Evolutionary conservation across 1,284 basidiomycete species (phyloP).

Genomic region (Chondrostereum purpureum): DNA sequence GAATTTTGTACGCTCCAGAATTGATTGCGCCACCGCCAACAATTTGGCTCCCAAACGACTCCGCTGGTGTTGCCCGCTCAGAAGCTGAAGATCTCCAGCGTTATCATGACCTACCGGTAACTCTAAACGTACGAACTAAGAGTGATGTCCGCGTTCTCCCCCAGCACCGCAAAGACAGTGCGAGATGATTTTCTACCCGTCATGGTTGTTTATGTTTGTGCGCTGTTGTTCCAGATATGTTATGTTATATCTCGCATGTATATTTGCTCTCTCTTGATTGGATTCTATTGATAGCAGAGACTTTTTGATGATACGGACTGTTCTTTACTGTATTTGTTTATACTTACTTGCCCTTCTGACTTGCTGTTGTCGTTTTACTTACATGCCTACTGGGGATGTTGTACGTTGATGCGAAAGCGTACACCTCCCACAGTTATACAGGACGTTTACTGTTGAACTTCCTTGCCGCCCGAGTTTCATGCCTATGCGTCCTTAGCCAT

Average conservation of each 20-base stretch:
- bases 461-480: no score
- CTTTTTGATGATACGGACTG: background rate
- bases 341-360: no score
- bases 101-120: slow-evolving; percentile 61
- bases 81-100: slow-evolving; percentile 66
- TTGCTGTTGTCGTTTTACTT: no score
- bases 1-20: slow-evolving; percentile 75
- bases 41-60: slow-evolving; percentile 77
- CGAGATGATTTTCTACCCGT: no score
- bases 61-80: slow-evolving; percentile 60
- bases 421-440: no score
- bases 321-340: no score
- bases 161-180: background rate
- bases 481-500: no score
- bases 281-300: background rate
- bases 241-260: background rate
- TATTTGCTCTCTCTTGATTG: background rate
- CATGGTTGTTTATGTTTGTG: no score
- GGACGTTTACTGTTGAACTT: no score
- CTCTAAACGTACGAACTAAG: slow-evolving; percentile 57
- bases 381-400: no score
- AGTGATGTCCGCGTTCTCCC: slow-evolving; percentile 20
- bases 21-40: slow-evolving; percentile 68
- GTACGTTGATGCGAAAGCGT: no score
- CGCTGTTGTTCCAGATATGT: no score